These are phyloP conservation scores for Antrodiella citrinella DNA, from an alignment of 768 basidiomycete species.

Conservation along the genomic window DNA sequence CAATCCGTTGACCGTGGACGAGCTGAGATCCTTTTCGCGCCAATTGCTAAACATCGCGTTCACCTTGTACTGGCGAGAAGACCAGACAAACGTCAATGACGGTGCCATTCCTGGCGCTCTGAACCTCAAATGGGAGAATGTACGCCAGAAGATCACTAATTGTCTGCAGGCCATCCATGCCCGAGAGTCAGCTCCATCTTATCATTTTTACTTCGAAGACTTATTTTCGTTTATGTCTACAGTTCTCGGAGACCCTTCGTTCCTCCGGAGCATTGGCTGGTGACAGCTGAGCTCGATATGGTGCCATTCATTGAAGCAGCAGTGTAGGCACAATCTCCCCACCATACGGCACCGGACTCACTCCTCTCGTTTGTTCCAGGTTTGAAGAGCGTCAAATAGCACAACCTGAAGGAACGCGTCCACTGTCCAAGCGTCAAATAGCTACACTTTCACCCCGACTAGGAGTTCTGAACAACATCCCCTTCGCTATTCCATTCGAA, in stretches of 20 bases:
- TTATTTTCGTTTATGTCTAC: too few relatives aligned
- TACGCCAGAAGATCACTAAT: conserved; percentile 67
- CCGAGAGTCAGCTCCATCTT: conserved; percentile 61
- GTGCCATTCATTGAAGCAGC: conserved; percentile 80
- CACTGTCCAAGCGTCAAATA: conserved; percentile 58
- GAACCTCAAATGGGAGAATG: conserved; percentile 51
- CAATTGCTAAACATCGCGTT: conserved; percentile 82
- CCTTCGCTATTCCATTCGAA: conserved; percentile 91
- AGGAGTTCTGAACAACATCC: conserved; percentile 90
- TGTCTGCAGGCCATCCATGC: conserved; percentile 80
- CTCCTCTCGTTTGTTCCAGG: conserved; percentile 26
- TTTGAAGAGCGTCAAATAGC: conserved; percentile 57
- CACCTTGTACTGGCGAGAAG: conserved; percentile 60
- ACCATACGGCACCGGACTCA: conserved; percentile 1
- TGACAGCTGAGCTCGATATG: conserved; percentile 51
- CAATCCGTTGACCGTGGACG: conserved; percentile 79
- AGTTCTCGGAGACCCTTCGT: conserved; percentile 84
- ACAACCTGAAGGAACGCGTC: conserved; percentile 16
- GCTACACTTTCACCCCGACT: conserved; percentile 77
- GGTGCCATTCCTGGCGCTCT: conserved; percentile 33
- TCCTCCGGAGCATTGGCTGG: conserved; percentile 79
- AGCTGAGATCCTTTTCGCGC: conserved; percentile 67
- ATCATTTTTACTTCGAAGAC: neutral
- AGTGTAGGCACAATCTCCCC: conserved; percentile 38
- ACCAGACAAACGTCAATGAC: conserved; percentile 32